A percentile compares a stretch with the other conserved stretches of the same genome.
Evolutionary conservation across 768 basidiomycete genomes (phyloP).

Genomic region (Pholiota molesta): DNA sequence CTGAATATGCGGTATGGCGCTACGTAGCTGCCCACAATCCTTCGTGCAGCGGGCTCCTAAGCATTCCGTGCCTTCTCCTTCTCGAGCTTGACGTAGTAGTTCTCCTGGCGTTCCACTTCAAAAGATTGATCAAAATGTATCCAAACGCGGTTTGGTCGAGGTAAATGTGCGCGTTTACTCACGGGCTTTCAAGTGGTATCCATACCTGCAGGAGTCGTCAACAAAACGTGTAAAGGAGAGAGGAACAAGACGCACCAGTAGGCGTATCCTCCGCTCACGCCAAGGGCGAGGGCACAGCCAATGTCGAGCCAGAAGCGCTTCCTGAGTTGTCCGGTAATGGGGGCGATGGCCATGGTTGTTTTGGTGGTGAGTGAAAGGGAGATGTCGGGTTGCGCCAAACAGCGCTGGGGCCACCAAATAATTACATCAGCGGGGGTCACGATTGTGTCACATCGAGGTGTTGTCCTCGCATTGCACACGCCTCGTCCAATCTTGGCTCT

Average conservation of each 20-base stretch:
- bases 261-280: conserved; percentile 70
- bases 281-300: conserved; percentile 74
- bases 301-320: conserved; percentile 91
- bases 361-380: conserved; percentile 34
- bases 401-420: conserved; percentile 14
- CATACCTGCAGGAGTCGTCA: conserved; percentile 64
- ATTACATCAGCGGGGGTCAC: conserved; percentile 31
- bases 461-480: conserved; percentile 34
- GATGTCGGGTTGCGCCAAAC: conserved; percentile 38
- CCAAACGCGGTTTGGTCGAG: not conserved
- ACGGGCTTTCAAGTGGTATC: conserved; percentile 76
- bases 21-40: conserved; percentile 5
- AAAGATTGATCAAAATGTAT: conserved; percentile 5
- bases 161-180: conserved; percentile 35
- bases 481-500: conserved; percentile 28
- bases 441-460: conserved; percentile 24
- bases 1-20: conserved; percentile 3
- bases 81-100: conserved; percentile 86
- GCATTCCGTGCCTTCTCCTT: conserved; percentile 45
- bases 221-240: conserved; percentile 11
- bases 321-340: conserved; percentile 92
- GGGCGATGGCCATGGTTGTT: conserved; percentile 76
- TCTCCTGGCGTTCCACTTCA: conserved; percentile 81
- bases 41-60: conserved; percentile 12
- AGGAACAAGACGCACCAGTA: conserved; percentile 58